These are phyloP conservation scores for Besnoitia besnoiti DNA, from an alignment of 169 alveolate genomes.

Conservation along the genomic window DNA sequence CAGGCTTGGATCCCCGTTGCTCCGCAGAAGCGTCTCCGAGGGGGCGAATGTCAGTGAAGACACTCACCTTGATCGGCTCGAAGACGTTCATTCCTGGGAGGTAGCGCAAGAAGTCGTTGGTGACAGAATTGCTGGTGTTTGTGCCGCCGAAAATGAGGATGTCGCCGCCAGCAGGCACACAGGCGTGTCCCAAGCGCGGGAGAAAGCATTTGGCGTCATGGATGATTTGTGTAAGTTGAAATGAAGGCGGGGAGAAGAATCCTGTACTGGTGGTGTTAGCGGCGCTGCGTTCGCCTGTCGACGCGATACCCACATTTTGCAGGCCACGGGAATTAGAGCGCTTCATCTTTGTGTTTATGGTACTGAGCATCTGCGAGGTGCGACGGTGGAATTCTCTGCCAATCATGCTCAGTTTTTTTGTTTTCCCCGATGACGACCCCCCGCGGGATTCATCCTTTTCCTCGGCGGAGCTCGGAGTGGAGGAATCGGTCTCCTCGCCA, in stretches of 20 bases:
- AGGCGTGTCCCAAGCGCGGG: constrained; percentile 51
- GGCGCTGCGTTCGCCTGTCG: neutral
- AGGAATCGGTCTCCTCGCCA: too few species aligned
- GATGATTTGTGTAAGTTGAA: constrained; percentile 58
- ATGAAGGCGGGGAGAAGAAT: constrained; percentile 64
- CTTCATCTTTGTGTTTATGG: neutral
- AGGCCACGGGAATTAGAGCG: neutral
- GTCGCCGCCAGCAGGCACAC: constrained; percentile 59
- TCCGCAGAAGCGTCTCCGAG: too few species aligned
- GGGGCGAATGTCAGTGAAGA: too few species aligned
- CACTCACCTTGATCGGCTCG: constrained; percentile 59
- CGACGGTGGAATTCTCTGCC: constrained; percentile 3
- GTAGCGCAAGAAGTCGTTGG: constrained; percentile 53
- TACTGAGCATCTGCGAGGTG: neutral
- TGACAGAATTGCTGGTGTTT: constrained; percentile 31
- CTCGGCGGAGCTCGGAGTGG: too few species aligned
- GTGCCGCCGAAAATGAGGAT: constrained; percentile 57
- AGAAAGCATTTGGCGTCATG: constrained; percentile 60
- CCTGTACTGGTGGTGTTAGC: constrained; percentile 48
- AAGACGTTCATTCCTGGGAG: constrained; percentile 57
- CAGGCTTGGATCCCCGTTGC: too few species aligned
- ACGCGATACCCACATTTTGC: neutral
- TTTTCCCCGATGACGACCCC: too few species aligned
- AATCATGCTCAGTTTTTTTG: neutral
- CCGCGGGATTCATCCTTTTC: too few species aligned